These are phyloP conservation scores for Croton setiger DNA, from an alignment of 441 rosid species.

Conservation along the genomic window DNA sequence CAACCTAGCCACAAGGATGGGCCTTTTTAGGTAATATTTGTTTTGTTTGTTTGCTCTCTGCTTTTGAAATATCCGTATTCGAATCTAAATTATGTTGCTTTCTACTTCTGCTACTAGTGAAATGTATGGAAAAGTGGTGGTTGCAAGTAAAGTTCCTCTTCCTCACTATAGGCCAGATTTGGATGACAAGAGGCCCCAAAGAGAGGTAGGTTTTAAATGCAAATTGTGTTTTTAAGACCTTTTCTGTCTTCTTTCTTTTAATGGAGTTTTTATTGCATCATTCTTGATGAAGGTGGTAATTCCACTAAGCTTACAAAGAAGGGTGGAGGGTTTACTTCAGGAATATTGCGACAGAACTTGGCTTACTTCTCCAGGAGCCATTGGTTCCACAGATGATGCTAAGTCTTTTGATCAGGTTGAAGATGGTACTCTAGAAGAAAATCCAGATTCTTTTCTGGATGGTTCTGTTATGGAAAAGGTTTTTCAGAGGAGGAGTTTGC, in stretches of 20 bases:
- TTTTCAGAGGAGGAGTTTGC: slow-evolving; percentile 88
- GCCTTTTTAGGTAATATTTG: slow-evolving; percentile 63
- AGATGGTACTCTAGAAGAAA: slow-evolving; percentile 44
- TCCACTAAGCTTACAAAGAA: slow-evolving; percentile 87
- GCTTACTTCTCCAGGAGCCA: slow-evolving; percentile 46
- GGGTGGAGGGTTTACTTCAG: slow-evolving; percentile 90
- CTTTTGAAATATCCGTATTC: neutral
- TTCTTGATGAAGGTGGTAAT: slow-evolving; percentile 65
- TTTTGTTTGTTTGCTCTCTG: neutral
- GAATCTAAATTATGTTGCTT: neutral
- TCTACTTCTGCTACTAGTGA: slow-evolving; percentile 45
- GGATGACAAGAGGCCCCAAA: slow-evolving; percentile 97
- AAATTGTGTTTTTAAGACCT: slow-evolving; percentile 5
- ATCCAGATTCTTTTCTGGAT: slow-evolving; percentile 59
- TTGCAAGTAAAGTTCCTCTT: slow-evolving; percentile 96
- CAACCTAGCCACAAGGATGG: slow-evolving; percentile 84
- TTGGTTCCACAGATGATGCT: slow-evolving; percentile 30
- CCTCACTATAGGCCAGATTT: slow-evolving; percentile 96
- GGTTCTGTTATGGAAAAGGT: slow-evolving; percentile 94
- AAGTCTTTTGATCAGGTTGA: slow-evolving; percentile 41
- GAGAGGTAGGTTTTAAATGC: slow-evolving; percentile 59
- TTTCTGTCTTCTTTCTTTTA: no score
- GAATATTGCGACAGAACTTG: slow-evolving; percentile 82
- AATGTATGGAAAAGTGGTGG: slow-evolving; percentile 90
- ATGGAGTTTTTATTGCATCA: neutral